Evolutionary conservation across 1,139 yeast species (phyloP), one percentile per base, ranked within the genome.

Genomic region (Lodderomyces oxycetoniae): DNA sequence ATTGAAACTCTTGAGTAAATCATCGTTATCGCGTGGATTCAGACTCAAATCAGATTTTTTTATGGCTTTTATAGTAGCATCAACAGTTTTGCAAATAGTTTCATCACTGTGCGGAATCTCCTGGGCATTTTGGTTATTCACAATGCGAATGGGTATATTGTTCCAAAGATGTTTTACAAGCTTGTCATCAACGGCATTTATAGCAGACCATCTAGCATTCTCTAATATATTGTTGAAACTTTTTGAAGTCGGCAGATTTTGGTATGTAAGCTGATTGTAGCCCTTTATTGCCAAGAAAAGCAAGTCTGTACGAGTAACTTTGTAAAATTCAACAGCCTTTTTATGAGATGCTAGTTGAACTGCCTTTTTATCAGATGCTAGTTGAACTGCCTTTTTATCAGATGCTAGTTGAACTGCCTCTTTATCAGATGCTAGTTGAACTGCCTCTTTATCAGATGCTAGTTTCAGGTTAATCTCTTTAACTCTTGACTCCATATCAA

Each of bases 291-390:
- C 68, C 25, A 60, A 40, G 9, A 42, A 40, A 26, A 67, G 56
- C 1, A 63, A 26, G 38, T 65, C 72, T 0, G 50, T 43, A 16
- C 54, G 46, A 2, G 46, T 32, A 19, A 65, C 45, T 21, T 56
- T 55, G 1, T 63, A 53, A 20, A 62, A 45, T 34, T 63, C 63
- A 42, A 61, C 65, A 22, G 47, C 48, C 16, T 21, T n/a, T 5
- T 17, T 5, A 14, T 19, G 23, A n/a, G n/a, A 8, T 20, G n/a
- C 23, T 20, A 9, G 8, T n/a, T 20, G 8, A n/a, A 8, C 8
- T 20, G 8, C 23, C 8, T n/a, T n/a, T 20, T 20, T 8, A 8
- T 20, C 23, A 9, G 10, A n/a, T 20, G 8, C 10, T n/a, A 9
- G 23, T n/a, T 20, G 23, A 8, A 9, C n/a, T 20, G 8, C 10